Evolutionary conservation across 345 rosid species (phyloP).

Genomic region (Arabis alpina): DNA sequence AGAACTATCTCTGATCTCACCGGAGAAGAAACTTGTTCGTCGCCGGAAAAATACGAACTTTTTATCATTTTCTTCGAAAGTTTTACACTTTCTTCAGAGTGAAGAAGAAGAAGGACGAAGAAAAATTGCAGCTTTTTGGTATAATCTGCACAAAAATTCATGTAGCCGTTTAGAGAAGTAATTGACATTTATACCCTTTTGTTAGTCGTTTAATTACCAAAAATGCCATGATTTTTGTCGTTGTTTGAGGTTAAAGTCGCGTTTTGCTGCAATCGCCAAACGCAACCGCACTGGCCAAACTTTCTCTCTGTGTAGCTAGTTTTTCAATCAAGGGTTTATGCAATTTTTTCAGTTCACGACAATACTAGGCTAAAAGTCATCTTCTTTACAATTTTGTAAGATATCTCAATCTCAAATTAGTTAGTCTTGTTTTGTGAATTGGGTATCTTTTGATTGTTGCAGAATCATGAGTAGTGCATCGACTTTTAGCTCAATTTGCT

Average conservation of each 20-base stretch:
- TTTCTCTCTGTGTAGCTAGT: not conserved
- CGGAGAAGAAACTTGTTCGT: too few species aligned
- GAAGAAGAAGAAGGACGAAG: too few species aligned
- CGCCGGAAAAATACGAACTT: not conserved
- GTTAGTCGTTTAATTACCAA: not conserved
- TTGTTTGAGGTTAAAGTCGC: not conserved
- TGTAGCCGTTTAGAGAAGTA: too few species aligned
- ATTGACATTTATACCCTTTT: not conserved
- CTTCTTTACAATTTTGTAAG: too few species aligned
- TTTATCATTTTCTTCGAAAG: not conserved
- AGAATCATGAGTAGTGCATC: slow-evolving; percentile 34
- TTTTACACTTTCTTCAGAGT: too few species aligned
- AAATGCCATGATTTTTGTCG: not conserved
- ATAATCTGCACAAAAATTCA: not conserved
- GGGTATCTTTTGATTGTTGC: slow-evolving; percentile 10
- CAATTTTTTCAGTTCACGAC: slow-evolving; percentile 1
- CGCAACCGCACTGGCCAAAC: not conserved
- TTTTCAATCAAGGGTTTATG: slow-evolving; percentile 16
- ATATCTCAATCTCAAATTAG: not conserved
- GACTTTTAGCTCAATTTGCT: slow-evolving; percentile 31
- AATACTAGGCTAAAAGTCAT: too few species aligned
- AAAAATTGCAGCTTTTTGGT: not conserved
- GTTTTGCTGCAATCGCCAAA: too few species aligned
- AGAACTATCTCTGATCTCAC: slow-evolving; percentile 28
- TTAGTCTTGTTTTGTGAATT: not conserved